These are phyloP conservation scores for Xylaria sp. DNA, from an alignment of 2,329 filamentous ascomycete species.

Conservation along the genomic window DNA sequence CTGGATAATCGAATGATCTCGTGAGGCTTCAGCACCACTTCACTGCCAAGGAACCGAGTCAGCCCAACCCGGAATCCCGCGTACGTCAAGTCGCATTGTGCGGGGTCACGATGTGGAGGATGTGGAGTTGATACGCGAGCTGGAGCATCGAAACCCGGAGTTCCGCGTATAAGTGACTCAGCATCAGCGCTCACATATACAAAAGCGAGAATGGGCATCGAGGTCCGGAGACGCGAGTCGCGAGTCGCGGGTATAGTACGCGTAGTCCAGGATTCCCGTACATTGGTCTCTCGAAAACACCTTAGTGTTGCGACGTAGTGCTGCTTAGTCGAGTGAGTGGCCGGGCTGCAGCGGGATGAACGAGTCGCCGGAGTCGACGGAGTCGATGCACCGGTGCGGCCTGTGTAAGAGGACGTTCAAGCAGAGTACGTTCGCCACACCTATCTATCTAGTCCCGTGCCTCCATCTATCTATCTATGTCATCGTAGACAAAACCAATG, in stretches of 20 bases:
- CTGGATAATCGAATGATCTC: too few species aligned
- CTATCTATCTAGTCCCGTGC: background rate
- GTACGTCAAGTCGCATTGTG: too few species aligned
- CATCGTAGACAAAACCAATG: too few species aligned
- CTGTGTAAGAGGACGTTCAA: constrained; percentile 33
- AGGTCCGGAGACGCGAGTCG: background rate
- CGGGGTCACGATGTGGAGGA: too few species aligned
- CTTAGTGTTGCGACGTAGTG: background rate
- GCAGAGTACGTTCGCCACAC: constrained; percentile 28
- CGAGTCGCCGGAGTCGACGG: constrained; percentile 8
- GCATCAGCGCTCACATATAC: background rate
- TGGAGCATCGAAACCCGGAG: constrained; percentile 35
- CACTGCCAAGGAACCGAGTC: too few species aligned
- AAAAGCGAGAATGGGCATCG: background rate
- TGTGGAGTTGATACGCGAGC: too few species aligned
- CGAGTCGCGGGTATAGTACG: constrained; percentile 13
- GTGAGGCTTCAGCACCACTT: too few species aligned
- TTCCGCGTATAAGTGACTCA: constrained; percentile 24
- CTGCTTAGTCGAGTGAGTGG: background rate
- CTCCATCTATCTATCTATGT: background rate
- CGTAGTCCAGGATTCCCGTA: constrained; percentile 1
- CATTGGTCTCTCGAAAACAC: background rate
- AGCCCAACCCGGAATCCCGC: too few species aligned
- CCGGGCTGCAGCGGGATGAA: constrained; percentile 13
- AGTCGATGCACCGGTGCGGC: constrained; percentile 26